phyloP scores from a whole-genome alignment of 2,329 filamentous ascomycete genomes.

The Zalaria sp. region DNA sequence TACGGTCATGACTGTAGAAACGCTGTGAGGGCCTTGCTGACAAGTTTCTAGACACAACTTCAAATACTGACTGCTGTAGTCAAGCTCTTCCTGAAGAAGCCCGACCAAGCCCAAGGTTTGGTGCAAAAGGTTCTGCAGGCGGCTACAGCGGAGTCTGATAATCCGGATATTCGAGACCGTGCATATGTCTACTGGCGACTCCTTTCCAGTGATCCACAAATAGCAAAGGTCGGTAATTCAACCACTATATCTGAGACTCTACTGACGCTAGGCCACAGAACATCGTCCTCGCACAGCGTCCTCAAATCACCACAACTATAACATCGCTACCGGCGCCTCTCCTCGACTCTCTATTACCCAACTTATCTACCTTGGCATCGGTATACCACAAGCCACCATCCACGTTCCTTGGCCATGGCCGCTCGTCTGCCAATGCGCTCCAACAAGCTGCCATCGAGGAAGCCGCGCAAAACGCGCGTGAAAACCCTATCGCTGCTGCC shows the following conservation, averaged over 20 bases:
- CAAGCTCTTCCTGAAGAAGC: conserved; percentile 95
- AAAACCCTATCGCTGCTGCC: conserved; percentile 86
- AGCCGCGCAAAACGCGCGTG: conserved; percentile 77
- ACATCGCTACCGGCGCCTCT: conserved; percentile 70
- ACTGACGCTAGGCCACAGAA: conserved; percentile 32
- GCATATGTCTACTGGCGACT: conserved; percentile 98
- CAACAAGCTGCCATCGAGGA: conserved; percentile 94
- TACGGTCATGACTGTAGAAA: conserved; percentile 18
- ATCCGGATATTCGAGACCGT: conserved; percentile 90
- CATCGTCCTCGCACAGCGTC: conserved; percentile 86
- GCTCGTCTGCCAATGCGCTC: conserved; percentile 85
- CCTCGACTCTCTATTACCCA: conserved; percentile 76
- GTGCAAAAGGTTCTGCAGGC: conserved; percentile 90
- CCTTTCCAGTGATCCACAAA: conserved; percentile 76
- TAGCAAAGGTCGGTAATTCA: conserved; percentile 55
- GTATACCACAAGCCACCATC: conserved; percentile 98
- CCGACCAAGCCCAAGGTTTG: conserved; percentile 74
- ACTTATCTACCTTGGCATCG: conserved; percentile 87
- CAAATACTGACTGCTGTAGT: conserved; percentile 96
- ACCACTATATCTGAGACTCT: background rate
- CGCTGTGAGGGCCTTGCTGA: conserved; percentile 15
- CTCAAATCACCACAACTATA: conserved; percentile 88
- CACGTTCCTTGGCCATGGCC: conserved; percentile 92
- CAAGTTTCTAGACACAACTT: conserved; percentile 60
- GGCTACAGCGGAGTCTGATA: conserved; percentile 90